These are phyloP conservation scores for Diplodia sapinea DNA, from an alignment of 2,329 filamentous ascomycete genomes.

Conservation along the genomic window DNA sequence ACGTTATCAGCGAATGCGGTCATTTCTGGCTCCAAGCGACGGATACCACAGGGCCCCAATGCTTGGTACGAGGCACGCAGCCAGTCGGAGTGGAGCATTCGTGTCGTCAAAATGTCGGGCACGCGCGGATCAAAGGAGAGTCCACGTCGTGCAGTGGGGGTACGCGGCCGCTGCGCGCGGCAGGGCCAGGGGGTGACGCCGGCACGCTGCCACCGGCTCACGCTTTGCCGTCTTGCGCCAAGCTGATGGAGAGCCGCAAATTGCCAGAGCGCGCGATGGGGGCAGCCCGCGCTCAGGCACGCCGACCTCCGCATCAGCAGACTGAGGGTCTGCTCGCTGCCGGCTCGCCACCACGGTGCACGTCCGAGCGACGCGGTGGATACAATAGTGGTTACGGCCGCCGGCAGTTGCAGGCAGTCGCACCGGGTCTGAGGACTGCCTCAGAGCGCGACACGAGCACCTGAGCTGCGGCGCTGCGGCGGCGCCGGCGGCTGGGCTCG, in stretches of 20 bases:
- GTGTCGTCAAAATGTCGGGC: constrained; percentile 30
- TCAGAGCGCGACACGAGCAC: constrained; percentile 5
- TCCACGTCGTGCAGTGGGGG: constrained; percentile 18
- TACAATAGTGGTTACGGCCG: background rate
- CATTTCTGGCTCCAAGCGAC: constrained; percentile 30
- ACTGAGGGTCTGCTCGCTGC: constrained; percentile 2
- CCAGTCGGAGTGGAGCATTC: constrained; percentile 15
- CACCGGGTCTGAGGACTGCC: constrained; percentile 16
- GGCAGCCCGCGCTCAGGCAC: background rate
- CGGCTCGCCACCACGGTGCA: constrained; percentile 19
- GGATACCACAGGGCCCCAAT: constrained; percentile 27
- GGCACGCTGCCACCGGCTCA: constrained; percentile 22
- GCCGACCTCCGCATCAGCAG: constrained; percentile 22
- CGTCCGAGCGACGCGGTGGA: constrained; percentile 6
- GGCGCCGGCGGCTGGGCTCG: background rate
- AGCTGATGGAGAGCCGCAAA: constrained; percentile 13
- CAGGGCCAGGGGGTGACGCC: constrained; percentile 1
- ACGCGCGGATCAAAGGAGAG: constrained; percentile 11
- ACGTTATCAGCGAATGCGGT: constrained; percentile 30
- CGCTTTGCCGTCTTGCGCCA: constrained; percentile 23
- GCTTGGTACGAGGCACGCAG: constrained; percentile 22
- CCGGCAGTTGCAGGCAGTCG: background rate
- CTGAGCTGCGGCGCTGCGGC: background rate
- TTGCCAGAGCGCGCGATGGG: constrained; percentile 15
- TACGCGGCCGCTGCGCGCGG: constrained; percentile 13